Percentiles rank a stretch among this genome's conserved stretches.
These are phyloP conservation scores for Suillus ampliporus DNA, from an alignment of 768 basidiomycete species.

Conservation along the genomic window DNA sequence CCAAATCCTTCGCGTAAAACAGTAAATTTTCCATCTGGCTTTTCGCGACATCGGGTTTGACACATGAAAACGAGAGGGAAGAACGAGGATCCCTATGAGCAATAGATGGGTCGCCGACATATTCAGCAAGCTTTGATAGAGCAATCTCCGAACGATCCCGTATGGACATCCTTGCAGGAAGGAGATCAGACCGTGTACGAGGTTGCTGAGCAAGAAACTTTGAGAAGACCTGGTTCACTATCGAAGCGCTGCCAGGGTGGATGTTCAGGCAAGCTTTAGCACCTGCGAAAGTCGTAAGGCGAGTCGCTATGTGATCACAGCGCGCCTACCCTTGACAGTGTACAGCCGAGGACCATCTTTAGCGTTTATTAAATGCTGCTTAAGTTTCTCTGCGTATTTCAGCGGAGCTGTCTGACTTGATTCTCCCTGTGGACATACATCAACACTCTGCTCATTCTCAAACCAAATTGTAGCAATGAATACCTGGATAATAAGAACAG, in stretches of 20 bases:
- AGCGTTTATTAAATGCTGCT: slow-evolving; percentile 53
- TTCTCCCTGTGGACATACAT: slow-evolving; percentile 55
- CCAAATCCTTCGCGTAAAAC: slow-evolving; percentile 50
- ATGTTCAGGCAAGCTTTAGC: slow-evolving; percentile 61
- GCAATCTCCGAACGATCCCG: slow-evolving; percentile 61
- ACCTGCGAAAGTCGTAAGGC: slow-evolving; percentile 42
- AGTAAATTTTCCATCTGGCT: slow-evolving; percentile 56
- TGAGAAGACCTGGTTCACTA: slow-evolving; percentile 65
- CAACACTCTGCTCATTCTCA: slow-evolving; percentile 4
- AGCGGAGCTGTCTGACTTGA: slow-evolving; percentile 57
- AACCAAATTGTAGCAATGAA: background rate
- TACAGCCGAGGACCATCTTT: slow-evolving; percentile 56
- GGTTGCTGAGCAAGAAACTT: slow-evolving; percentile 67
- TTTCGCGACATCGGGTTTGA: slow-evolving; percentile 55
- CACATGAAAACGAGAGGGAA: slow-evolving; percentile 70
- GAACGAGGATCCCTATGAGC: slow-evolving; percentile 59
- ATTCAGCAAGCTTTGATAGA: slow-evolving; percentile 55
- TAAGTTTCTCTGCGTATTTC: slow-evolving; percentile 60
- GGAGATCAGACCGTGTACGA: slow-evolving; percentile 53
- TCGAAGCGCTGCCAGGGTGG: slow-evolving; percentile 58
- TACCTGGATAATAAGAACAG: slow-evolving; percentile 75
- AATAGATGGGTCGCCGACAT: slow-evolving; percentile 52
- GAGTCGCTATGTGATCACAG: background rate
- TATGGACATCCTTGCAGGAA: slow-evolving; percentile 39
- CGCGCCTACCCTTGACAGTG: slow-evolving; percentile 60